Evolutionary conservation across 371 early-diverging fungal genomes (phyloP), one percentile per base, ranked within the genome.

Genomic region (Saksenaea oblongispora): DNA sequence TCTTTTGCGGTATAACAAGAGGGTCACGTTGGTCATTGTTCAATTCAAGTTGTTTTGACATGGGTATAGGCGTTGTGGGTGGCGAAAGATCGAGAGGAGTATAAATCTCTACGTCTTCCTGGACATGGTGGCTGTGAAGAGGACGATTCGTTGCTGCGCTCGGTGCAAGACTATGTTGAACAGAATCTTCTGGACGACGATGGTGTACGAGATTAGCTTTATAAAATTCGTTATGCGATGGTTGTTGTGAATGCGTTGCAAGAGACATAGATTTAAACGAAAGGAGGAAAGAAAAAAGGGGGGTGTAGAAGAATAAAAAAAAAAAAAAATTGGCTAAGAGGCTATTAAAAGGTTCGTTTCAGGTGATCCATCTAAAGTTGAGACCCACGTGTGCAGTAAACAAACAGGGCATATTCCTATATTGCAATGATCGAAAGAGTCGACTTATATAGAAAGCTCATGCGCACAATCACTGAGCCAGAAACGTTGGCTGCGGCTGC

Each of bases 51-150:
- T 47, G n/a, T 10, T n/a, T 47, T n/a, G 51, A 22, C 51, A 47
- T 26, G 51, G 70, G 65, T 22, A 69, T 54, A 44, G 70, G 70
- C n/a, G 70, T 69, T 9, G 58, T 42, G n/a, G 70, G 70, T 22
- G 70, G 70, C 15, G 70, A 69, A 11, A 69, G 61, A 34, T 69
- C 65, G 34, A 61, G 34, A 22, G 65, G 58, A 5, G 65, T 54
- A 51, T 58, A 56, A 9, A 37, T 37, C 31, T 60, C 62, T 27
- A 44, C 37, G 47, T 56, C 34, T 14, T 54, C 26, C 22, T 54
- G 22, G 56, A 55, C 34, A 17, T 34, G 27, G 35, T 47, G 54
- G 35, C 7, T 31, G 31, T 42, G 42, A 54, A 64, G n/a, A 54
- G 59, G 59, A 27, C 41, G 55, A 35, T 34, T 58, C 36, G 18